These are phyloP conservation scores for Pleurotus pulmonarius DNA, from an alignment of 768 basidiomycete species.

Conservation along the genomic window DNA sequence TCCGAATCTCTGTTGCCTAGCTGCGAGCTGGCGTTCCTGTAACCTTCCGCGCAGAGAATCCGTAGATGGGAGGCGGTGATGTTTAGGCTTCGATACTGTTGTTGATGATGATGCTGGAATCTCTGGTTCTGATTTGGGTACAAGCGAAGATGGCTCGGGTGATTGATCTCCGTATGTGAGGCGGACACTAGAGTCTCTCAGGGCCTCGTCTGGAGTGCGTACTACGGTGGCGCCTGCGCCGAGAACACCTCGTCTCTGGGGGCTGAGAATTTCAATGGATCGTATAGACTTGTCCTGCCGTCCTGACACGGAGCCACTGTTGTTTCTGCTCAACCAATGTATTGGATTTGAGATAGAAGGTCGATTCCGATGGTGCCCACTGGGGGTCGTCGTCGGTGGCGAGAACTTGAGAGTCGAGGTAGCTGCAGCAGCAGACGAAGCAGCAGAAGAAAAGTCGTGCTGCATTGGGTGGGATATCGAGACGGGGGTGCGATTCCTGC, in stretches of 20 bases:
- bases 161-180: slow-evolving; percentile 28
- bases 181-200: slow-evolving; percentile 46
- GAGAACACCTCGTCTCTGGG: slow-evolving; percentile 44
- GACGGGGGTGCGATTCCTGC: slow-evolving; percentile 1
- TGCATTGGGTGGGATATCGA: background rate
- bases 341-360: slow-evolving; percentile 43
- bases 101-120: background rate
- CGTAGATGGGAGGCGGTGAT: slow-evolving; percentile 10
- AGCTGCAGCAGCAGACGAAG: slow-evolving; percentile 17
- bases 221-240: slow-evolving; percentile 77
- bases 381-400: slow-evolving; percentile 19
- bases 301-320: slow-evolving; percentile 10
- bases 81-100: background rate
- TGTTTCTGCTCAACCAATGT: slow-evolving; percentile 47
- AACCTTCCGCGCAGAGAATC: slow-evolving; percentile 7
- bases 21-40: slow-evolving; percentile 4
- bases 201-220: slow-evolving; percentile 76
- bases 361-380: slow-evolving; percentile 21
- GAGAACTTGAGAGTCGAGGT: slow-evolving; percentile 18
- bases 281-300: slow-evolving; percentile 39
- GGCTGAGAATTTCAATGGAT: slow-evolving; percentile 33
- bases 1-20: background rate
- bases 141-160: slow-evolving; percentile 7
- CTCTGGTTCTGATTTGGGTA: slow-evolving; percentile 1
- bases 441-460: slow-evolving; percentile 8